These are phyloP conservation scores for Mucor mucedo DNA, from an alignment of 371 early-diverging fungal genomes.

Conservation along the genomic window DNA sequence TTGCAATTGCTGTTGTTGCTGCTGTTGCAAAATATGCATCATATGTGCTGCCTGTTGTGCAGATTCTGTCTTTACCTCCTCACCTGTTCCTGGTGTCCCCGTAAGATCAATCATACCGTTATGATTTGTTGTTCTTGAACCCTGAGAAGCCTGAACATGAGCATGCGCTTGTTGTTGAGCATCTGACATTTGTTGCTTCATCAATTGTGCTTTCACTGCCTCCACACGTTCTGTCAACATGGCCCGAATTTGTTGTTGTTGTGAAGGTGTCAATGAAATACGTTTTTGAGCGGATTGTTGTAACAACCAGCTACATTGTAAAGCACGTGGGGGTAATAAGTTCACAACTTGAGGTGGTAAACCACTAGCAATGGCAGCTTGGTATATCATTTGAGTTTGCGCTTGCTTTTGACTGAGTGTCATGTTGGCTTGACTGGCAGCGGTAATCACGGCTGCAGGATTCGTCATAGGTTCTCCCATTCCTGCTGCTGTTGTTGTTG, in stretches of 20 bases:
- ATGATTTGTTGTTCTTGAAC: background rate
- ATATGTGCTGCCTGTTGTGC: conserved; percentile 26
- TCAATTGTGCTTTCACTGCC: conserved; percentile 28
- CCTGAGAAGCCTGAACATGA: conserved; percentile 3
- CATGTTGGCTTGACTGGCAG: conserved; percentile 23
- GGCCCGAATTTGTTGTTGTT: conserved; percentile 38
- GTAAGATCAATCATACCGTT: conserved; percentile 7
- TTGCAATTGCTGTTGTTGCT: conserved; percentile 20
- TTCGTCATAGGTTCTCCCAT: background rate
- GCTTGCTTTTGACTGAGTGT: conserved; percentile 23
- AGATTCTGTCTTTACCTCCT: conserved; percentile 9
- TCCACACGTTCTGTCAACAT: conserved; percentile 41
- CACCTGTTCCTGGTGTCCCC: background rate
- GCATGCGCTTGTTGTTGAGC: conserved; percentile 9
- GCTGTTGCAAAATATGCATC: conserved; percentile 29
- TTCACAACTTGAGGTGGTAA: conserved; percentile 43
- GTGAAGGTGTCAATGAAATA: conserved; percentile 27
- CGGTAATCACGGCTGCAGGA: conserved; percentile 4
- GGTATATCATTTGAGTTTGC: conserved; percentile 40
- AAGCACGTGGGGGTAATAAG: conserved; percentile 38
- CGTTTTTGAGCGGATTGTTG: conserved; percentile 46
- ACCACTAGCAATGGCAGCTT: conserved; percentile 46
- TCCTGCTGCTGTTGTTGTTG: background rate
- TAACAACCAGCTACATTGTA: conserved; percentile 45
- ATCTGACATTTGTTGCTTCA: conserved; percentile 6